Conservation (phyloP, 2,329 filamentous ascomycete species). For the Lachnum nothofagi region DNA sequence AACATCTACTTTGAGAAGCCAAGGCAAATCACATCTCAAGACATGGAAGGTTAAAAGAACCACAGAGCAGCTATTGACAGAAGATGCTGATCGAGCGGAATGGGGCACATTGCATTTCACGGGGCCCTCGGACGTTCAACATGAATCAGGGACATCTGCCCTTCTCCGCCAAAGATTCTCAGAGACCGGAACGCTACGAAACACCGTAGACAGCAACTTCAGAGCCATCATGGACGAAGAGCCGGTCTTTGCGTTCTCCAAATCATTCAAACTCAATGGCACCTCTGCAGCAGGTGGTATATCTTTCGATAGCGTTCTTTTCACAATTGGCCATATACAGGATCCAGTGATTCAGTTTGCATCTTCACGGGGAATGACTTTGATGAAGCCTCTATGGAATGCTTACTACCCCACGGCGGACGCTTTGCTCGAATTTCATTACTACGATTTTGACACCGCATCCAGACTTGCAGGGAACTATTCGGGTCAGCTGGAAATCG, state of each 20-base stretch:
- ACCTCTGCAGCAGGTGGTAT: slow-evolving; percentile 28
- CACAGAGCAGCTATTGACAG: slow-evolving; percentile 66
- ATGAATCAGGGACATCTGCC: slow-evolving; percentile 66
- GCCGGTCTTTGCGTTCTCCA: slow-evolving; percentile 75
- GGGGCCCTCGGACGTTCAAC: slow-evolving; percentile 59
- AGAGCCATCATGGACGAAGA: slow-evolving; percentile 70
- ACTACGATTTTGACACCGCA: slow-evolving; percentile 65
- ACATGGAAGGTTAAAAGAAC: slow-evolving; percentile 60
- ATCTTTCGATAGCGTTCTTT: slow-evolving; percentile 53
- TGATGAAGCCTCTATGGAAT: slow-evolving; percentile 75
- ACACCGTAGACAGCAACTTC: slow-evolving; percentile 61
- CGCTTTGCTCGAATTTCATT: slow-evolving; percentile 69
- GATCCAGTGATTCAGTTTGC: slow-evolving; percentile 77
- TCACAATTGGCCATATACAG: slow-evolving; percentile 73
- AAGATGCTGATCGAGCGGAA: slow-evolving; percentile 69
- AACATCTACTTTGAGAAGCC: slow-evolving; percentile 35
- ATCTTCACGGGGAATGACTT: slow-evolving; percentile 66
- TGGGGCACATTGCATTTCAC: slow-evolving; percentile 80
- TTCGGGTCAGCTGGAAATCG: slow-evolving; percentile 62
- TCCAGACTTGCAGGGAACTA: slow-evolving; percentile 64
- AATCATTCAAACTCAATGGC: slow-evolving; percentile 51
- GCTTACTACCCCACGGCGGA: slow-evolving; percentile 63
- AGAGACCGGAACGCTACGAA: slow-evolving; percentile 58
- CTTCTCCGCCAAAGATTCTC: slow-evolving; percentile 65
- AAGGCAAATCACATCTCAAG: slow-evolving; percentile 46